A percentile compares a stretch with the other conserved stretches of the same genome.
phyloP scores from a whole-genome alignment of 2,329 filamentous ascomycete species.

The Fusarium equiseti region DNA sequence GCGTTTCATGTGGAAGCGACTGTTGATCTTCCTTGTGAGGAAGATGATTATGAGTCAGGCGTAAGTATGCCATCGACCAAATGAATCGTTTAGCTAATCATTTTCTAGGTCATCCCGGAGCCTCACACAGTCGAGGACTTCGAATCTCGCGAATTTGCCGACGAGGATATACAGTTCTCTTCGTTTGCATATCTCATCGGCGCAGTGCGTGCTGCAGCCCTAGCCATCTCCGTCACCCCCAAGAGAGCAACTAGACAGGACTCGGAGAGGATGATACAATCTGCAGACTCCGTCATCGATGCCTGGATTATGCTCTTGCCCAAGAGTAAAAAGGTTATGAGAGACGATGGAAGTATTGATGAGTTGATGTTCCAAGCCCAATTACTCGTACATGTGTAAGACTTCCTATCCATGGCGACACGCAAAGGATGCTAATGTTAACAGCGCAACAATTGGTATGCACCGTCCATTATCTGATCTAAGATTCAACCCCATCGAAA shows the following conservation, averaged over 20 bases:
- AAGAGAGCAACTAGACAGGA: conserved; percentile 18
- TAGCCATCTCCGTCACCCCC: conserved; percentile 20
- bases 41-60: conserved; percentile 63
- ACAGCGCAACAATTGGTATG: conserved; percentile 32
- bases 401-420: accelerated
- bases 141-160: conserved; percentile 30
- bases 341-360: conserved; percentile 18
- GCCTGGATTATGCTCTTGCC: conserved; percentile 31
- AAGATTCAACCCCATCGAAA: conserved; percentile 30
- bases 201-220: conserved; percentile 13
- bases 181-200: conserved; percentile 38
- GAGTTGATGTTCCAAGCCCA: conserved; percentile 40
- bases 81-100: not conserved
- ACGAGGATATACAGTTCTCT: conserved; percentile 12
- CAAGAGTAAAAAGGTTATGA: conserved; percentile 7
- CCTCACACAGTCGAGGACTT: conserved; percentile 27
- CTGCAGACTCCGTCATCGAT: conserved; percentile 31
- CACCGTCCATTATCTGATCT: conserved; percentile 35
- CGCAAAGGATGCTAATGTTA: not conserved
- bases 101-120: conserved; percentile 2
- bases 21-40: conserved; percentile 74
- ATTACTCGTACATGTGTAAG: conserved; percentile 37
- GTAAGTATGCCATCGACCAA: conserved; percentile 41
- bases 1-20: conserved; percentile 60
- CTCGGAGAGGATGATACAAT: conserved; percentile 23